Percentiles rank a stretch among this genome's conserved stretches.
phyloP scores from a whole-genome alignment of 208 protist species.

The Trypanosoma avium region DNA sequence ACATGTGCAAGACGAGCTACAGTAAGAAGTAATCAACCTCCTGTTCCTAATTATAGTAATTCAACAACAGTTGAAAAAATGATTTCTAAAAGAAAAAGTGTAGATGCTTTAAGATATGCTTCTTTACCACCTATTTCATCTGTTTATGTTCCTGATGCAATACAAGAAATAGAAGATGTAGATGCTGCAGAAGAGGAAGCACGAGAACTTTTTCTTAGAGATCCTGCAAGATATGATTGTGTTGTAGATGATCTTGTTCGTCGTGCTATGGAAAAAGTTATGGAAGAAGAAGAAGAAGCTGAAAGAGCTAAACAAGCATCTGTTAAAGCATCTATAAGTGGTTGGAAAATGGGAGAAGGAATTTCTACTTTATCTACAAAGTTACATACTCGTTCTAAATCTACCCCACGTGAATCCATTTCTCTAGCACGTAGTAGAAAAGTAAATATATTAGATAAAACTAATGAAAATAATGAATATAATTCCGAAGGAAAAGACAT shows the following conservation, averaged over 20 bases:
- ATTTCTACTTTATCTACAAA: no score
- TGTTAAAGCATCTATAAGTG: not conserved
- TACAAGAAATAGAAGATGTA: constrained; percentile 42
- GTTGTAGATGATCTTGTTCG: constrained; percentile 78
- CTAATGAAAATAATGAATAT: no score
- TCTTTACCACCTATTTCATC: constrained; percentile 4
- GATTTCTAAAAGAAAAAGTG: not conserved
- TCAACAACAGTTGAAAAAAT: not conserved
- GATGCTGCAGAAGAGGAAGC: constrained; percentile 63
- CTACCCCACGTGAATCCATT: no score
- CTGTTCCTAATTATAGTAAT: not conserved
- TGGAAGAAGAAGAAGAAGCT: constrained; percentile 10
- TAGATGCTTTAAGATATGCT: not conserved
- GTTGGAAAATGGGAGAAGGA: not conserved
- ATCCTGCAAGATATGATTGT: constrained; percentile 76
- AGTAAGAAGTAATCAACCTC: not conserved
- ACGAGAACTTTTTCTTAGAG: constrained; percentile 68
- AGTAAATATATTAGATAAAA: no score
- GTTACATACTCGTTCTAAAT: no score
- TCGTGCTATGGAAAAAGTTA: constrained; percentile 30
- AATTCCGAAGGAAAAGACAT: no score
- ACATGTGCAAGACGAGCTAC: constrained; percentile 3
- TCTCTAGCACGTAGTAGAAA: no score
- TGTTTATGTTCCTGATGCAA: constrained; percentile 13
- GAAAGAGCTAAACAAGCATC: not conserved